phyloP scores from a whole-genome alignment of 2,329 filamentous ascomycete species.

The Arachnomyces sp. region DNA sequence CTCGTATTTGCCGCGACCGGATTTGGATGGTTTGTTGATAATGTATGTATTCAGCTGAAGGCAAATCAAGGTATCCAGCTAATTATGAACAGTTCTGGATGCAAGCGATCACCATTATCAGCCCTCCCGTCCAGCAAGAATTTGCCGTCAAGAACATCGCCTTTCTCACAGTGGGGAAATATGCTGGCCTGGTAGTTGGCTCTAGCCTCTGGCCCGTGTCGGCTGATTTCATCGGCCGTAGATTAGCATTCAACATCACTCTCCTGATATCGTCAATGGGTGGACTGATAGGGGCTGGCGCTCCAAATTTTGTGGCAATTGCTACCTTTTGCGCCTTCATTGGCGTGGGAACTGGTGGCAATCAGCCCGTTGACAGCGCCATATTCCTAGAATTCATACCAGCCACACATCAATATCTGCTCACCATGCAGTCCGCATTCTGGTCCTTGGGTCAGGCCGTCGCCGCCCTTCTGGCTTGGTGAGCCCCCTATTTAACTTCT shows the following conservation, averaged over 20 bases:
- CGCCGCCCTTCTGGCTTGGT: too few relatives aligned
- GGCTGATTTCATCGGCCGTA: conserved; percentile 61
- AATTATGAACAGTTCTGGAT: conserved; percentile 13
- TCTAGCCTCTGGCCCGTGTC: conserved; percentile 60
- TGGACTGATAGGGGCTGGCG: conserved; percentile 57
- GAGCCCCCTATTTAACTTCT: too few relatives aligned
- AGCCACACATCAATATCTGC: too few relatives aligned
- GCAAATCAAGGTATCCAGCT: too few relatives aligned
- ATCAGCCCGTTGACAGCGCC: conserved; percentile 54
- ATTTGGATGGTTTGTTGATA: conserved; percentile 17
- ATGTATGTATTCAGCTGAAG: conserved; percentile 14
- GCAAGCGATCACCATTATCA: conserved; percentile 13
- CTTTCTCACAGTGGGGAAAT: conserved; percentile 34
- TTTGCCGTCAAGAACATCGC: too few relatives aligned
- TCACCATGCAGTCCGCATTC: too few relatives aligned
- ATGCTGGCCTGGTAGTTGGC: conserved; percentile 36
- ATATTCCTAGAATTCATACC: neutral
- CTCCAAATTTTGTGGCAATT: conserved; percentile 59
- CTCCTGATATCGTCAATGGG: conserved; percentile 57
- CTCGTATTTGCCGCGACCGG: conserved; percentile 14
- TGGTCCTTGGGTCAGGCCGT: too few relatives aligned
- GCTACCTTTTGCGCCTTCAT: conserved; percentile 57
- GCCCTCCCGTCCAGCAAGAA: conserved; percentile 13
- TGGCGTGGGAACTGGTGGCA: conserved; percentile 59
- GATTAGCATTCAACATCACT: conserved; percentile 61